A percentile compares a stretch with the other conserved stretches of the same genome.
These are phyloP conservation scores for Aspergillus terreus DNA, from an alignment of 2,329 filamentous ascomycete genomes.

Conservation along the genomic window DNA sequence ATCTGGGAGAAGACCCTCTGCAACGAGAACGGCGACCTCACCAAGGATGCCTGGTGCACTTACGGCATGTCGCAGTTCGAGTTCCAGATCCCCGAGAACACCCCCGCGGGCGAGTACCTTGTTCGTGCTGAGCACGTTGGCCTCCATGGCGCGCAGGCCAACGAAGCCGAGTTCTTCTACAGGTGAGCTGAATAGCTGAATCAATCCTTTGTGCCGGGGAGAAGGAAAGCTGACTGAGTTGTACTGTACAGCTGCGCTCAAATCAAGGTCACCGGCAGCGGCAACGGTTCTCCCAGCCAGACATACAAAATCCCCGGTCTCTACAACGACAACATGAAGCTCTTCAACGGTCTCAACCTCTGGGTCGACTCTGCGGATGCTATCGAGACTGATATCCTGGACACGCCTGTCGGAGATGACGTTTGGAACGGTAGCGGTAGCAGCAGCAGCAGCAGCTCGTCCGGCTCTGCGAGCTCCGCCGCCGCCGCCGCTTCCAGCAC, in stretches of 20 bases:
- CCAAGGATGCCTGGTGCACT: slow-evolving; percentile 14
- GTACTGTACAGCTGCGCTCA: slow-evolving; percentile 29
- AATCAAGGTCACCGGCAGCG: slow-evolving; percentile 43
- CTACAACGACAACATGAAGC: slow-evolving; percentile 16
- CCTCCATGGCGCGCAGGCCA: slow-evolving; percentile 41
- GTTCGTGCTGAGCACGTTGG: slow-evolving; percentile 49
- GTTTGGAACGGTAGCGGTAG: slow-evolving; percentile 7
- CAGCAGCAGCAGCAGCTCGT: background rate
- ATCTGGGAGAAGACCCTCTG: slow-evolving; percentile 18
- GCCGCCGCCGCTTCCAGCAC: background rate
- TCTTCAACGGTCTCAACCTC: slow-evolving; percentile 17
- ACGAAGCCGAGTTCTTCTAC: slow-evolving; percentile 47
- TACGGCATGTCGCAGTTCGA: slow-evolving; percentile 11
- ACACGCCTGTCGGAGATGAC: slow-evolving; percentile 14
- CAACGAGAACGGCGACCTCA: slow-evolving; percentile 11
- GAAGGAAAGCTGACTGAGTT: background rate
- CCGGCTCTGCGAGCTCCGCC: background rate
- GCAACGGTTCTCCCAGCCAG: slow-evolving; percentile 20
- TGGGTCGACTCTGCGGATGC: slow-evolving; percentile 10
- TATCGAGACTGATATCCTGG: slow-evolving; percentile 9
- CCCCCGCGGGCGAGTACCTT: slow-evolving; percentile 48
- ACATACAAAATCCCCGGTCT: slow-evolving; percentile 16
- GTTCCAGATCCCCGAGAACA: slow-evolving; percentile 40
- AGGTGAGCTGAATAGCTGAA: slow-evolving; percentile 24
- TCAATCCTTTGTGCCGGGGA: background rate